Evolutionary conservation across 23 red algal genomes (phyloP).

Genomic region (Gracilaria gracilis): DNA sequence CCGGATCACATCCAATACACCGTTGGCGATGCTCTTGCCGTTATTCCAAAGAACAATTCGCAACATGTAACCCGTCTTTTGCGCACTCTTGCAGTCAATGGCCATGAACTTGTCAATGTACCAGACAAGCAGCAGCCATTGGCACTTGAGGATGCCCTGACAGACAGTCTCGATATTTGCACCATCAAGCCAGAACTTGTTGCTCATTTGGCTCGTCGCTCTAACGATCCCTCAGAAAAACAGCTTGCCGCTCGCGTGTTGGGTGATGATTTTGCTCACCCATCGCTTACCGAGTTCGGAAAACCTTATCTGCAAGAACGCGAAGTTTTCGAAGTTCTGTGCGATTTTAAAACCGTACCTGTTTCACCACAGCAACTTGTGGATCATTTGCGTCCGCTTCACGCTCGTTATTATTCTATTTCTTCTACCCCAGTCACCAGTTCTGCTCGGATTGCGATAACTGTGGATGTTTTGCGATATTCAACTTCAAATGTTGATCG

Average conservation of each 20-base stretch:
- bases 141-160: conserved; percentile 52
- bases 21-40: conserved; percentile 86
- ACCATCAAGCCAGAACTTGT: conserved; percentile 49
- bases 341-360: conserved; percentile 67
- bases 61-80: conserved; percentile 73
- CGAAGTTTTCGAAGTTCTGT: conserved; percentile 76
- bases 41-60: conserved; percentile 81
- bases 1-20: conserved; percentile 62
- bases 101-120: conserved; percentile 67
- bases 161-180: conserved; percentile 48
- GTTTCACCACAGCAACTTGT: conserved; percentile 70
- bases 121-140: neutral
- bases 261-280: neutral
- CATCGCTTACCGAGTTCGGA: conserved; percentile 18
- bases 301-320: conserved; percentile 45
- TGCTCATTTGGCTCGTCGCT: conserved; percentile 10
- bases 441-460: conserved; percentile 75
- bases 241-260: conserved; percentile 57
- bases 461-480: conserved; percentile 85
- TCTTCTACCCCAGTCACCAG: conserved; percentile 78
- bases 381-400: conserved; percentile 74
- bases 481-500: conserved; percentile 32
- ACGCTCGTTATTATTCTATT: conserved; percentile 95
- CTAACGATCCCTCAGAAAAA: neutral
- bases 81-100: conserved; percentile 65